phyloP scores from a whole-genome alignment of 495 filamentous ascomycete species.

The Aspergillus campestris region DNA sequence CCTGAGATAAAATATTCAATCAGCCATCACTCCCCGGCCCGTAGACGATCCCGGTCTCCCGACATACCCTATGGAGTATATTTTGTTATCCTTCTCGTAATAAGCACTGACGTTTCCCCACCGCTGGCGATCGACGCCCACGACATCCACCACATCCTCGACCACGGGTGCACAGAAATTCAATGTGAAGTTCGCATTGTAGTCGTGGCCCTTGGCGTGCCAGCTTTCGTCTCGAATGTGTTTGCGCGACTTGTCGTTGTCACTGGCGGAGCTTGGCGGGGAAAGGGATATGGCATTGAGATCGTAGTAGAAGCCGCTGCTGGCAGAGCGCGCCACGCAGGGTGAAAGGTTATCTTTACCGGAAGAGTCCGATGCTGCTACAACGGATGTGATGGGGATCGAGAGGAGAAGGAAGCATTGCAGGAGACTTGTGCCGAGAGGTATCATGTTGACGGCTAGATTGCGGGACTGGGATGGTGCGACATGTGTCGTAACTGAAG shows the following conservation, averaged over 20 bases:
- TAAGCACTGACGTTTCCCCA: conserved; percentile 89
- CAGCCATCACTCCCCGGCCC: background rate
- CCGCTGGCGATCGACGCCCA: conserved; percentile 51
- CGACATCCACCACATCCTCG: conserved; percentile 61
- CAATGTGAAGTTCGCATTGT: conserved; percentile 83
- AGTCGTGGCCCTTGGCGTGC: conserved; percentile 75
- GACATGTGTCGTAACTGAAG: background rate
- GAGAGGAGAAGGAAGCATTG: conserved; percentile 11
- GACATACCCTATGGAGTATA: conserved; percentile 76
- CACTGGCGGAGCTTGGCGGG: conserved; percentile 36
- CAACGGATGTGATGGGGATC: conserved; percentile 4
- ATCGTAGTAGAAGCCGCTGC: conserved; percentile 80
- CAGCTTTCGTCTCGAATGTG: conserved; percentile 65
- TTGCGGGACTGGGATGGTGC: background rate
- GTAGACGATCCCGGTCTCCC: background rate
- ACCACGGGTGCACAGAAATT: conserved; percentile 90
- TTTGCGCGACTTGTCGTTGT: conserved; percentile 50
- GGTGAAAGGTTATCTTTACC: conserved; percentile 32
- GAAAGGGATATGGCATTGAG: conserved; percentile 63
- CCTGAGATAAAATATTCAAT: conserved; percentile 27
- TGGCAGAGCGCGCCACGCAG: conserved; percentile 71
- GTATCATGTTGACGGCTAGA: conserved; percentile 14
- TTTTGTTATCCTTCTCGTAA: conserved; percentile 63
- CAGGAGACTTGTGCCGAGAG: conserved; percentile 9
- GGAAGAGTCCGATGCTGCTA: conserved; percentile 21